Evolutionary conservation across 768 basidiomycete species (phyloP).

Genomic region (Trametes meyenii): DNA sequence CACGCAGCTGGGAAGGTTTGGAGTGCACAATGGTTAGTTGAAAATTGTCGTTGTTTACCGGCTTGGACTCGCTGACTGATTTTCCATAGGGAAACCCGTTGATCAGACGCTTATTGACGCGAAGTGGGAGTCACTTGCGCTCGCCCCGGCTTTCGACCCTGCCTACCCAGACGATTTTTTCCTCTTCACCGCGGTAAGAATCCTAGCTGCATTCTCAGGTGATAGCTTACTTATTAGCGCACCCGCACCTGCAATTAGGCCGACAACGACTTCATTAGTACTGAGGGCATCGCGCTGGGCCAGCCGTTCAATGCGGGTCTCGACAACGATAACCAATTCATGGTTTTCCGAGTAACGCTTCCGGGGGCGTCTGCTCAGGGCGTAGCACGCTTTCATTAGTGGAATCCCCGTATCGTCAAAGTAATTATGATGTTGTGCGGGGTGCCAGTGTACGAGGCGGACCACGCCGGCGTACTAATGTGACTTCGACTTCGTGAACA

Average conservation of each 20-base stretch:
- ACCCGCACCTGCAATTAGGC: slow-evolving; percentile 34
- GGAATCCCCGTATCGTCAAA: not conserved
- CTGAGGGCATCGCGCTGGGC: slow-evolving; percentile 54
- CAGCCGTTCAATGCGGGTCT: slow-evolving; percentile 54
- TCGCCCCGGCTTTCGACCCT: slow-evolving; percentile 55
- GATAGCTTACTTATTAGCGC: not conserved
- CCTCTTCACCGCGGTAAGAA: slow-evolving; percentile 60
- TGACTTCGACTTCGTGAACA: too few species aligned
- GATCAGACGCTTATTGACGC: slow-evolving; percentile 58
- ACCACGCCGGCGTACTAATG: too few species aligned
- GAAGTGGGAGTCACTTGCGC: slow-evolving; percentile 70
- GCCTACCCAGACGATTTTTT: slow-evolving; percentile 66
- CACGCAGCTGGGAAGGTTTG: slow-evolving; percentile 59
- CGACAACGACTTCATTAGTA: slow-evolving; percentile 67
- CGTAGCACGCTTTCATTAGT: not conserved
- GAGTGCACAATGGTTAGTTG: slow-evolving; percentile 59
- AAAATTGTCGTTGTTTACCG: not conserved
- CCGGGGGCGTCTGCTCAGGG: slow-evolving; percentile 28
- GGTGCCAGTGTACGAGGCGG: too few species aligned
- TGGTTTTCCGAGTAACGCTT: slow-evolving; percentile 66
- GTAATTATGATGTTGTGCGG: not conserved
- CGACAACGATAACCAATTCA: slow-evolving; percentile 63
- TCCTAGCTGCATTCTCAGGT: not conserved
- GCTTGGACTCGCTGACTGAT: not conserved
- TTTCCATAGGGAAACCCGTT: slow-evolving; percentile 44